Evolutionary conservation across 139 green algal genomes (phyloP), one percentile per base, ranked within the genome.

Genomic region (Yamagishiella unicocca): DNA sequence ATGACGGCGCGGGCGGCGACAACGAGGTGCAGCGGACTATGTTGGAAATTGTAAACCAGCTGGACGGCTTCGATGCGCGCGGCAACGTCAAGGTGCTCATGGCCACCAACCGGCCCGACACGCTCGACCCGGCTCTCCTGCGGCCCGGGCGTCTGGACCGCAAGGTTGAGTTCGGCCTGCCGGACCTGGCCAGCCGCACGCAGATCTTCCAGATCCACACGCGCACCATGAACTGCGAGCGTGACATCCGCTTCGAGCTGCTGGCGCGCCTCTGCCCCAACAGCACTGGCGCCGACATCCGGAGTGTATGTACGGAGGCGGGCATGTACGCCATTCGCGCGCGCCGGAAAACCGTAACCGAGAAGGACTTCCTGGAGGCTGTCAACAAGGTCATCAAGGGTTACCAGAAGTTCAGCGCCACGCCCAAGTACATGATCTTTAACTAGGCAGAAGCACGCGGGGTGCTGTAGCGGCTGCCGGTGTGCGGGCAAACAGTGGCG

Each of bases 1-100:
- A 99, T 79, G 97, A 99, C 85, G 95, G 95, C 31, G 96, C 95
- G 14, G 97, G 97, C 29, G 98, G 98, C 40, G 98, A 99, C 94
- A 99, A 99, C 93, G 98, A 99, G 93, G 98, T 99, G 91, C 98
- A 99, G 94, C 95, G 98, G 43, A 99, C 98, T 12, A 99, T 99
- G 98, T 93, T 99, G 70, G 98, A 99, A 93, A 99, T 99, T 54
- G 97, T 99, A 9, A 99, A 99, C 92, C 98, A 99, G 95, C 95
- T 99, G 35, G 98, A 99, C 72, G 74, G 98, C 38, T 99, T 99
- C 86, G 98, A 99, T 88, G 93, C 97, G 6, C 94, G 98, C 54
- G 98, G 98, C 29, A 99, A 99, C 93, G 98, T 99, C 90, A 99
- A 99, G 94, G 98, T 98, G 85, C 94, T 98, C 29, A 98, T 98